Evolutionary conservation across 2,329 filamentous ascomycete genomes (phyloP).

Genomic region (Sclerotiophoma versabilis): DNA sequence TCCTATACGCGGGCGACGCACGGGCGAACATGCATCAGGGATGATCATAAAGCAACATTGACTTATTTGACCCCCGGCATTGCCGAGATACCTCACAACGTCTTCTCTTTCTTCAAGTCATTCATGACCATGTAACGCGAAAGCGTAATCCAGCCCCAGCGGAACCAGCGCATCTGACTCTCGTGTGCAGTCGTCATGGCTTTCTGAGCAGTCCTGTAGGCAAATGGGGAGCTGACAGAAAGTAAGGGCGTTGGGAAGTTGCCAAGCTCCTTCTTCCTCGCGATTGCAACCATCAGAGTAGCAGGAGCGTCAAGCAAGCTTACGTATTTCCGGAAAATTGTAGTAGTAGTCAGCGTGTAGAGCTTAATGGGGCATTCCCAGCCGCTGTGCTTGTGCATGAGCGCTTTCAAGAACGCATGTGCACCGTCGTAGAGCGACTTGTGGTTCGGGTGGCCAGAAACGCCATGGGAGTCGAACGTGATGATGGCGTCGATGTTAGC

Average conservation of each 20-base stretch:
- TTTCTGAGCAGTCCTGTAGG: conserved; percentile 72
- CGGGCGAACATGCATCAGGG: not conserved
- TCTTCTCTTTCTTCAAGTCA: conserved; percentile 72
- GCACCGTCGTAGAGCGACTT: conserved; percentile 86
- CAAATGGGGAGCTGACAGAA: conserved; percentile 71
- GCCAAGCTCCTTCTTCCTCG: conserved; percentile 61
- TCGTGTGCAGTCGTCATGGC: conserved; percentile 91
- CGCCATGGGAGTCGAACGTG: conserved; percentile 84
- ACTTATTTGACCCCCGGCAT: not conserved
- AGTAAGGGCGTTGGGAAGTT: conserved; percentile 65
- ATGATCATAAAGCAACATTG: not conserved
- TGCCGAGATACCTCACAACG: not conserved
- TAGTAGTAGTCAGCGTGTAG: conserved; percentile 81
- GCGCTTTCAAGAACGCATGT: conserved; percentile 70
- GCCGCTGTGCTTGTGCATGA: conserved; percentile 69
- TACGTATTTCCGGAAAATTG: conserved; percentile 79
- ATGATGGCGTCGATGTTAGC: conserved; percentile 79
- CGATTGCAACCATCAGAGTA: conserved; percentile 68
- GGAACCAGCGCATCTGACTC: conserved; percentile 99
- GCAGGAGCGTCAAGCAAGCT: conserved; percentile 77
- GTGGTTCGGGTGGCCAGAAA: conserved; percentile 94
- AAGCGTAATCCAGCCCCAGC: conserved; percentile 91
- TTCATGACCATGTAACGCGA: conserved; percentile 97
- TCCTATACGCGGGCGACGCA: not conserved
- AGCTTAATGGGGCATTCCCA: conserved; percentile 78